These are phyloP conservation scores for Coemansia sp. DNA, from an alignment of 371 early-diverging fungal genomes.

Conservation along the genomic window DNA sequence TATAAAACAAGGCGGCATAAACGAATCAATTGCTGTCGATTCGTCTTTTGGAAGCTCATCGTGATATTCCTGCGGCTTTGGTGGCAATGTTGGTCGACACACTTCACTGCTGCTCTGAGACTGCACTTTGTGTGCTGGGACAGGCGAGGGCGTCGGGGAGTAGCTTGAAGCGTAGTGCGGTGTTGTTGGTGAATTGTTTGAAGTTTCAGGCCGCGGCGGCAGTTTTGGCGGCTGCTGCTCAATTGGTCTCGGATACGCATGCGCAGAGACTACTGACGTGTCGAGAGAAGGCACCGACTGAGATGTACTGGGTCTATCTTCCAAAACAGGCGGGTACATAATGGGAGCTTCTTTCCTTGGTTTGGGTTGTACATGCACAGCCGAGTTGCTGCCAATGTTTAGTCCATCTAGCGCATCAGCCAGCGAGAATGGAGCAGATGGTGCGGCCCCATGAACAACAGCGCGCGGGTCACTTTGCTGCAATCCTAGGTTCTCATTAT, in stretches of 20 bases:
- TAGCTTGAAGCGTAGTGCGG: constrained; percentile 1
- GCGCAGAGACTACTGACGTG: background rate
- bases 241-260: constrained; percentile 3
- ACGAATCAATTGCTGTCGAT: background rate
- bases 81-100: constrained; percentile 38
- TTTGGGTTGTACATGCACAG: background rate
- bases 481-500: background rate
- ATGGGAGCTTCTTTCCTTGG: constrained; percentile 7
- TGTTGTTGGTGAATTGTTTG: background rate
- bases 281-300: background rate
- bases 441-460: no score
- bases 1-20: constrained; percentile 31
- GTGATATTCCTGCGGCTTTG: constrained; percentile 51
- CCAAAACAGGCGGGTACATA: constrained; percentile 20
- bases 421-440: constrained; percentile 12
- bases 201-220: constrained; percentile 6
- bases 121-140: background rate
- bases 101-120: background rate
- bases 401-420: constrained; percentile 15
- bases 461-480: background rate
- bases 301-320: background rate
- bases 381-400: constrained; percentile 1
- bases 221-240: background rate
- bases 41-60: background rate
- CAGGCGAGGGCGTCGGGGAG: background rate